phyloP scores from a whole-genome alignment of 2,329 filamentous ascomycete genomes.

The Trichothecium sympodiale region DNA sequence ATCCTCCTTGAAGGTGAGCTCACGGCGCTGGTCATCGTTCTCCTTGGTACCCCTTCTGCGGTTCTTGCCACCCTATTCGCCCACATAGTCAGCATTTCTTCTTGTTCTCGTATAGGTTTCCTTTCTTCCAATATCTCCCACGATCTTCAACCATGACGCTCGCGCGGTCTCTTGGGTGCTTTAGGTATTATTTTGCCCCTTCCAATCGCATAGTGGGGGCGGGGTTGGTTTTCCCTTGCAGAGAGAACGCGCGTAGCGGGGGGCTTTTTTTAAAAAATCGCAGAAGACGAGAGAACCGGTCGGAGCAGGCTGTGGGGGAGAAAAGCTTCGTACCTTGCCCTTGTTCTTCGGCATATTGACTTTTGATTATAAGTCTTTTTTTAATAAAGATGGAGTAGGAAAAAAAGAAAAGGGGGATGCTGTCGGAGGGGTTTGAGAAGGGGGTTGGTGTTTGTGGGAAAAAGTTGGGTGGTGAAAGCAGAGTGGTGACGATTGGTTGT shows the following conservation, averaged over 20 bases:
- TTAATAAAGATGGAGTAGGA: background rate
- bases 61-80: slow-evolving; percentile 85
- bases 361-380: slow-evolving; percentile 6
- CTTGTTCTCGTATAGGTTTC: background rate
- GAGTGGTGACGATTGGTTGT: background rate
- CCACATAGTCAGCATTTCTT: slow-evolving; percentile 7
- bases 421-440: slow-evolving; percentile 10
- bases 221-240: slow-evolving; percentile 3
- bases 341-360: slow-evolving; percentile 90
- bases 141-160: too few relatives aligned
- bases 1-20: slow-evolving; percentile 97
- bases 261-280: slow-evolving; percentile 1
- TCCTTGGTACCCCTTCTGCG: slow-evolving; percentile 97
- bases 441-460: slow-evolving; percentile 5
- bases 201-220: slow-evolving; percentile 5
- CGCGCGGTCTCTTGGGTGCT: background rate
- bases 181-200: too few relatives aligned
- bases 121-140: background rate
- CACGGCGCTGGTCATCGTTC: slow-evolving; percentile 98
- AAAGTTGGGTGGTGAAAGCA: background rate
- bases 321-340: slow-evolving; percentile 66
- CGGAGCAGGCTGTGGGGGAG: too few relatives aligned
- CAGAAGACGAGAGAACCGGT: too few relatives aligned
- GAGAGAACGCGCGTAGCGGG: background rate
- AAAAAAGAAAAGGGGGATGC: background rate